These are phyloP conservation scores for Agaricus blazei DNA, from an alignment of 768 basidiomycete species.

Conservation along the genomic window DNA sequence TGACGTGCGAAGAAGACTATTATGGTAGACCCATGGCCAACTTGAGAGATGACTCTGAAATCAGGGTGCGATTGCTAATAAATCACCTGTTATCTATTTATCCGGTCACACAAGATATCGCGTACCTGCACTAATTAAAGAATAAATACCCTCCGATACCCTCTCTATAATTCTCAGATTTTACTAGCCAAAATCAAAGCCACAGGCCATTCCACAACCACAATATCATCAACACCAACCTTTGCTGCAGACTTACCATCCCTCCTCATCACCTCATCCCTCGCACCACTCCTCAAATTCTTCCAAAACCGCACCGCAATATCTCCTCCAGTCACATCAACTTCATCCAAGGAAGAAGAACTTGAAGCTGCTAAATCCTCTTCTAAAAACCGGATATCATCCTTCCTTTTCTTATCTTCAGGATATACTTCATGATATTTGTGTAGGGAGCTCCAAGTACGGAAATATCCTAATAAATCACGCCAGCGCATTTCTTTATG, in stretches of 20 bases:
- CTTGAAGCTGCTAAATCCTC: conserved; percentile 13
- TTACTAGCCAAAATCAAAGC: conserved; percentile 35
- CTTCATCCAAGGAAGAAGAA: conserved; percentile 2
- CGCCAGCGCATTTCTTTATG: conserved; percentile 58
- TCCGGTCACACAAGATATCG: too few species aligned
- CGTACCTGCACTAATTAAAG: too few species aligned
- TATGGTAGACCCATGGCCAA: too few species aligned
- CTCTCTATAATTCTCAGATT: conserved; percentile 5
- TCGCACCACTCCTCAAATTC: conserved; percentile 35
- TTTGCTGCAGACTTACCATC: neutral
- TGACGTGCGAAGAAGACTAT: too few species aligned
- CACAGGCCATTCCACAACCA: conserved; percentile 48
- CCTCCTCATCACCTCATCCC: conserved; percentile 22
- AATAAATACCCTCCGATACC: neutral
- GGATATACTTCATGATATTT: conserved; percentile 62
- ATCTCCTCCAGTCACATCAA: conserved; percentile 45
- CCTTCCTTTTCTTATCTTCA: conserved; percentile 34
- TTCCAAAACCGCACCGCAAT: conserved; percentile 64
- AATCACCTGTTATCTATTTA: too few species aligned
- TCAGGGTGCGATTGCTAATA: too few species aligned
- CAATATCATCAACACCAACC: conserved; percentile 31
- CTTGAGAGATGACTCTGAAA: too few species aligned
- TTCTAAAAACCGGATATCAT: conserved; percentile 28
- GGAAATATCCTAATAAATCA: conserved; percentile 61
- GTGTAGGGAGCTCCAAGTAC: conserved; percentile 67